Evolutionary conservation across 176 grass and related monocot species (phyloP).

Genomic region (Rhynchospora pubera): DNA sequence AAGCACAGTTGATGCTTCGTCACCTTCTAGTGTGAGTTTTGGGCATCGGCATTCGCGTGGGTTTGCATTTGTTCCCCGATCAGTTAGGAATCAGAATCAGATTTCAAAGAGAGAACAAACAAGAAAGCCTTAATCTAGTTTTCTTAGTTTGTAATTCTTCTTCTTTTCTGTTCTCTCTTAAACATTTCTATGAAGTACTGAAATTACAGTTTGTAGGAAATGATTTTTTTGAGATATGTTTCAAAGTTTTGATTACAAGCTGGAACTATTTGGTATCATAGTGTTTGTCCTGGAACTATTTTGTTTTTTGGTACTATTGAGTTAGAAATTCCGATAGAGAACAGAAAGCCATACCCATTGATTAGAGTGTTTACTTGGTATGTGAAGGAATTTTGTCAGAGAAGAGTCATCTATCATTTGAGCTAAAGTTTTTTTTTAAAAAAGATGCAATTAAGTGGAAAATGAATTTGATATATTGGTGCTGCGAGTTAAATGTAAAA

Average conservation of each 20-base stretch:
- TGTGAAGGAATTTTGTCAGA: neutral
- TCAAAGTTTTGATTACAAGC: neutral
- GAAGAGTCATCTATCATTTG: neutral
- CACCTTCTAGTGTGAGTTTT: constrained; percentile 47
- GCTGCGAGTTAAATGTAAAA: no score
- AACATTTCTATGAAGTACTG: no score
- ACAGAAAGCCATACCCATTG: neutral
- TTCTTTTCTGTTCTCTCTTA: neutral
- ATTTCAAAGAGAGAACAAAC: constrained; percentile 28
- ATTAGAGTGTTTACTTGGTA: neutral
- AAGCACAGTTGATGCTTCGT: constrained; percentile 38
- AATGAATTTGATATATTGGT: no score
- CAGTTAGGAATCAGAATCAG: constrained; percentile 49
- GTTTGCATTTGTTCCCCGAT: constrained; percentile 67
- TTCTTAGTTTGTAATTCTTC: neutral
- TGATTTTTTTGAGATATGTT: neutral
- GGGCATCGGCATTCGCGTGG: constrained; percentile 49
- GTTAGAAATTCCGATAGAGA: neutral
- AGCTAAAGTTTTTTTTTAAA: no score
- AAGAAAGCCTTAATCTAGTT: neutral
- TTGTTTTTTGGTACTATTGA: neutral
- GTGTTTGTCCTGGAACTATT: neutral
- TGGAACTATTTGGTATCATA: neutral
- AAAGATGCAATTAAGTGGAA: no score
- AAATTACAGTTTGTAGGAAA: neutral